Base-by-base conservation (phyloP, 2,329 filamentous ascomycete species). In the Basipetospora sp. region DNA sequence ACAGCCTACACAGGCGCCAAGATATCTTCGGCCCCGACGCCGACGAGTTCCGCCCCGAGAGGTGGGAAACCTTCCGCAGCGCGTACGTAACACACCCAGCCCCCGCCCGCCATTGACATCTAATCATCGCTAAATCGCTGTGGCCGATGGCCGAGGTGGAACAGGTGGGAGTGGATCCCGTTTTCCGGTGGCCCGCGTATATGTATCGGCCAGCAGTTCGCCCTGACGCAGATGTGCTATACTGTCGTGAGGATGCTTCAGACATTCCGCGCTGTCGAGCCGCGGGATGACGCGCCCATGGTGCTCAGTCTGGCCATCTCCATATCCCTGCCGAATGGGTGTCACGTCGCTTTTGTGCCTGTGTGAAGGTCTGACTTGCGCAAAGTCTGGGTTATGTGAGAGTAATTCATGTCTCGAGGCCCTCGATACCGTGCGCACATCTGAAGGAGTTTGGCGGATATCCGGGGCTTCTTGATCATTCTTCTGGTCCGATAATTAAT, bases 101-200 rank as follows among this genome's bases (percentile, higher is more conserved):
- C n/a, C n/a, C n/a, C n/a, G n/a, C n/a, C n/a, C n/a, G n/a, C n/a
- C n/a, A n/a, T n/a, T n/a, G n/a, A n/a, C n/a, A n/a, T n/a, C n/a
- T n/a, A n/a, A n/a, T n/a, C n/a, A n/a, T n/a, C n/a, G n/a, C n/a
- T n/a, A n/a, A n/a, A n/a, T n/a, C n/a, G n/a, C n/a, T n/a, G n/a
- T n/a, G n/a, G n/a, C n/a, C n/a, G n/a, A n/a, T n/a, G n/a, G n/a
- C n/a, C n/a, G n/a, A n/a, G n/a, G n/a, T 17, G 16, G 14, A 14
- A 17, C 28, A 25, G 35, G n/a, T 36, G 39, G 28, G 28, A 29
- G 15, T 36, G 34, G 20, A 26, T 40, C 9, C 30, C 38, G 9
- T 42, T 42, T 30, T 35, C 37, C 16, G 39, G 36, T 10, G 41
- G 41, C 16, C 27, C 38, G 5, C 33, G 34, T 14, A 32, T 22